Base-by-base conservation (phyloP, 768 basidiomycete genomes). In the Psilocybe subaeruginosa region DNA sequence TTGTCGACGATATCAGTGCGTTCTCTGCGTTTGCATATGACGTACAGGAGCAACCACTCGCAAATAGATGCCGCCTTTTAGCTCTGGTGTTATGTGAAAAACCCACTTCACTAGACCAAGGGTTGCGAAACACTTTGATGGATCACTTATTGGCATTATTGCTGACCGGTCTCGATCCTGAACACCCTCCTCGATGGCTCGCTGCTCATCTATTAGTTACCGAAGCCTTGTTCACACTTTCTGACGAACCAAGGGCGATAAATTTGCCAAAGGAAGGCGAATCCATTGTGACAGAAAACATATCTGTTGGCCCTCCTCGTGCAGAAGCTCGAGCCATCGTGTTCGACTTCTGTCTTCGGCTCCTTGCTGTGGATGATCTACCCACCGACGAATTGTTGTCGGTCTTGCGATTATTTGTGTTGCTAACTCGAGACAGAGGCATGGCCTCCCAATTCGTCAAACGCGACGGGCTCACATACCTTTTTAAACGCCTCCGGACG, bases 111-210 rank as follows among this genome's bases (percentile, higher is more conserved):
- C 77, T 89, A 41, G 78, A 80, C 55, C 72, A 78, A 57, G 80
- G 84, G 47, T 78, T 87, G 41, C 80, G 83, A 54, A 80, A 81
- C 58, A 77, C 74, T 3, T 76, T 93, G 60, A 85, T 93, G 84
- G 87, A 89, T 51, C 80, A 81, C 59, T 76, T 94, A 23, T 74
- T 94, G 17, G 86, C 86, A 2, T 73, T 93, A 12, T 77, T 94
- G 31, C 76, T 86, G 19, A 87, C 90, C 9, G 82, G 79, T 58
- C 75, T 76, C 47, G 83, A 85, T 57, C 76, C 80, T 2, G 82
- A 82, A n/a, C 84, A 85, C 54, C 80, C 84, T 31, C 95, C 97
- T 8, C 88, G 85, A 68, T 99, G 97, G 97, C 82, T 97, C 4
- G 88, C 95, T 1, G 84, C 92, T 1, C 87, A 91, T 67, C 80